Conservation (phyloP, 2,329 filamentous ascomycete species). For the Aspergillus quadrilineatus region DNA sequence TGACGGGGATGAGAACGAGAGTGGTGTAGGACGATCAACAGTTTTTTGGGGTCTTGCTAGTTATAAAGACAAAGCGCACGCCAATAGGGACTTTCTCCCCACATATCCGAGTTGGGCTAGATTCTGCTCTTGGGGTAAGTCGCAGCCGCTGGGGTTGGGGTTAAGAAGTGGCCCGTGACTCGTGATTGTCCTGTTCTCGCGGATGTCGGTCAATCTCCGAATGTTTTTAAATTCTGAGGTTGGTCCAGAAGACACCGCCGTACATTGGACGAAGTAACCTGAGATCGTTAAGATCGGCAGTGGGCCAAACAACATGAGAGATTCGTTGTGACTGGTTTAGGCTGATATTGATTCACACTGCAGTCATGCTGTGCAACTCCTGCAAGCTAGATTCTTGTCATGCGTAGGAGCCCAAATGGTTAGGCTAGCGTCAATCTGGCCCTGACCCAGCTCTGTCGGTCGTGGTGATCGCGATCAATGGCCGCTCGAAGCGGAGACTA, state of each 20-base stretch:
- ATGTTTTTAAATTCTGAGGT: not conserved
- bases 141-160: not conserved
- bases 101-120: constrained; percentile 11
- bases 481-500: too few relatives aligned
- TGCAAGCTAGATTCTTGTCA: not conserved
- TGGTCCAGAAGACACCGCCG: not conserved
- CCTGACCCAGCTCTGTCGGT: too few relatives aligned
- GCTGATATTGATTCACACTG: not conserved
- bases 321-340: not conserved
- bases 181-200: not conserved
- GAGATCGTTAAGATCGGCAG: not conserved
- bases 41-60: constrained; percentile 3
- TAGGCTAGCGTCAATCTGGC: too few relatives aligned
- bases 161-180: not conserved
- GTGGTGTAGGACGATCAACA: not conserved
- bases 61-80: constrained; percentile 3
- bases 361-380: not conserved
- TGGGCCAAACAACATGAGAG: not conserved
- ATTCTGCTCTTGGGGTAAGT: not conserved
- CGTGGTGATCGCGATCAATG: too few relatives aligned
- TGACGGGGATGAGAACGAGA: constrained; percentile 2
- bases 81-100: constrained; percentile 1
- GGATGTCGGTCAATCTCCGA: constrained; percentile 18
- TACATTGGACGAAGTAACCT: not conserved
- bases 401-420: too few relatives aligned